Percentiles rank a stretch among this genome's conserved stretches.
phyloP scores from a whole-genome alignment of 1,284 basidiomycete species.

The Pholiota adiposa region DNA sequence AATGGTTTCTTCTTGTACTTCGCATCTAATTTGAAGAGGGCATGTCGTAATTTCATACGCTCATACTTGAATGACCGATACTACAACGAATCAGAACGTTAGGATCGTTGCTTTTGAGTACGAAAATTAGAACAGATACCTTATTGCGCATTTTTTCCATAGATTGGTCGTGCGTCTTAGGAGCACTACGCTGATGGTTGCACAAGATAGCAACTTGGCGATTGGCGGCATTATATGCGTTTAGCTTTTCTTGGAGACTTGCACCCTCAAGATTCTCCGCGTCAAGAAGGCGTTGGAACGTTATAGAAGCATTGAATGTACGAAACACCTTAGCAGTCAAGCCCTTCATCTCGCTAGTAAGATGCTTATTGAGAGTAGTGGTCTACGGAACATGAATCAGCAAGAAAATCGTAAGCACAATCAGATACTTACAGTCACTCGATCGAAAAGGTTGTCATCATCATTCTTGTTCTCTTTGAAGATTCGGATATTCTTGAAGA shows the following conservation, averaged over 20 bases:
- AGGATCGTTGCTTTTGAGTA: no score
- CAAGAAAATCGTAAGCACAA: neutral
- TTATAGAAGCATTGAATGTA: conserved; percentile 97
- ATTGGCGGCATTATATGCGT: conserved; percentile 95
- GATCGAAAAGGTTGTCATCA: conserved; percentile 92
- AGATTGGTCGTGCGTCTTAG: conserved; percentile 88
- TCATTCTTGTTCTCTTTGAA: conserved; percentile 91
- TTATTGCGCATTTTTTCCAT: conserved; percentile 93
- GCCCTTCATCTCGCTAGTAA: conserved; percentile 92
- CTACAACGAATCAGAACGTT: conserved; percentile 36
- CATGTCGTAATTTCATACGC: conserved; percentile 88
- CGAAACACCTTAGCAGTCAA: conserved; percentile 98
- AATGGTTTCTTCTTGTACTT: conserved; percentile 85
- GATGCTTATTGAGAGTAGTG: conserved; percentile 84
- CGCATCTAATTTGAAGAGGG: conserved; percentile 73
- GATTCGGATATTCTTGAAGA: conserved; percentile 90
- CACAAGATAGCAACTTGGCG: conserved; percentile 94
- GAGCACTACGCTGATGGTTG: conserved; percentile 95
- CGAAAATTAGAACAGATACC: conserved; percentile 43
- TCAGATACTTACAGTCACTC: conserved; percentile 71
- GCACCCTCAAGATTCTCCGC: conserved; percentile 72
- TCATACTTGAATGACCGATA: conserved; percentile 89
- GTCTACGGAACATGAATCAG: conserved; percentile 57
- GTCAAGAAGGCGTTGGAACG: conserved; percentile 90
- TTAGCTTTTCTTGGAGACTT: conserved; percentile 89